phyloP scores from a whole-genome alignment of 352 stramenopile genomes.

The Pythium aphanidermatum region DNA sequence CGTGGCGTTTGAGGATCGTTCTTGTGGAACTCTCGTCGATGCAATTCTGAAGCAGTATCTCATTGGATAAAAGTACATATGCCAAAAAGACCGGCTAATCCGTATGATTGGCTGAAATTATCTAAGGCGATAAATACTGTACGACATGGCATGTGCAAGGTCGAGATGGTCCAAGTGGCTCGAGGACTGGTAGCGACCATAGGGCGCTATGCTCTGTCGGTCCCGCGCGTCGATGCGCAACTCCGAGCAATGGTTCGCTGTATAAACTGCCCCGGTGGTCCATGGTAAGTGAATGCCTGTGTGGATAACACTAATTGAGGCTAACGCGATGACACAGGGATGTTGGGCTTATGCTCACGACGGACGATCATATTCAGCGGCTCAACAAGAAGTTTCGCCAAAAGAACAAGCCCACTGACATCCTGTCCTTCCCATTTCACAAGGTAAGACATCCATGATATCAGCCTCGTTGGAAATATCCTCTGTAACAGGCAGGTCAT shows the following conservation, averaged over 20 bases:
- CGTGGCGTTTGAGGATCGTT: constrained; percentile 20
- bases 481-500: no score
- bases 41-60: no score
- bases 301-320: no score
- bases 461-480: no score
- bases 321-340: constrained; percentile 30
- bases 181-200: constrained; percentile 38
- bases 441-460: no score
- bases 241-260: constrained; percentile 62
- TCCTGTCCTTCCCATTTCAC: constrained; percentile 78
- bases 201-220: constrained; percentile 29
- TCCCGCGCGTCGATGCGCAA: constrained; percentile 47
- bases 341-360: constrained; percentile 76
- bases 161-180: constrained; percentile 61
- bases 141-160: no score
- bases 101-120: constrained; percentile 2
- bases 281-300: constrained; percentile 45
- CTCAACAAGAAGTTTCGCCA: constrained; percentile 68
- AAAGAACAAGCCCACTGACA: constrained; percentile 78
- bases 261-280: constrained; percentile 49
- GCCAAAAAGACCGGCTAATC: no score
- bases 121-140: not conserved
- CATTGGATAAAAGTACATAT: no score
- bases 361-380: constrained; percentile 61
- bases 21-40: no score